These are phyloP conservation scores for Emmonsia crescens DNA, from an alignment of 2,329 filamentous ascomycete species.

Conservation along the genomic window DNA sequence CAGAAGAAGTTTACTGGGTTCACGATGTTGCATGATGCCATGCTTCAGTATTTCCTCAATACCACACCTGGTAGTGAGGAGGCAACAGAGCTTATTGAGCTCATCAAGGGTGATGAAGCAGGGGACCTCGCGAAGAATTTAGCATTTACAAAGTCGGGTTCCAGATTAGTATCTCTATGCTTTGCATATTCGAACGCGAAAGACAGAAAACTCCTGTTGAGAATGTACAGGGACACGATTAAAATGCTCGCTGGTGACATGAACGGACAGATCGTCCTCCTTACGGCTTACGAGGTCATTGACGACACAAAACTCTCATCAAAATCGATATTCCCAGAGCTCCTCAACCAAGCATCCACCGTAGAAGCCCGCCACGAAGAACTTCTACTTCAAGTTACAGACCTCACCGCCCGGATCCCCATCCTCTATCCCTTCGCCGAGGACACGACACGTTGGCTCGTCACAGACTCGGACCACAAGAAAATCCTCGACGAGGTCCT, in stretches of 20 bases:
- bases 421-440: conserved; percentile 72
- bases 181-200: conserved; percentile 82
- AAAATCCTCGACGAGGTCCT: conserved; percentile 67
- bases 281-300: conserved; percentile 79
- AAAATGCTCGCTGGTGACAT: conserved; percentile 73
- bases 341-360: conserved; percentile 56
- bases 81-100: conserved; percentile 74
- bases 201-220: conserved; percentile 80
- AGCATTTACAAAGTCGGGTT: conserved; percentile 85
- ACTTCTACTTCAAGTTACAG: conserved; percentile 32
- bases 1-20: conserved; percentile 97
- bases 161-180: conserved; percentile 67
- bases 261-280: conserved; percentile 67
- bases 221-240: conserved; percentile 81
- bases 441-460: conserved; percentile 50
- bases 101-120: conserved; percentile 82
- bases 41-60: conserved; percentile 91
- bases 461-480: conserved; percentile 50
- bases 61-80: conserved; percentile 67
- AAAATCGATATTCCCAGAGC: conserved; percentile 78
- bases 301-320: conserved; percentile 85
- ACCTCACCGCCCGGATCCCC: conserved; percentile 46
- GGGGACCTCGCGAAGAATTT: conserved; percentile 89
- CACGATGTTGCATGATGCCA: conserved; percentile 95
- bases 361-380: conserved; percentile 33